Conservation (phyloP, 2,329 filamentous ascomycete species). For the Ceratocystis lukuohia region DNA sequence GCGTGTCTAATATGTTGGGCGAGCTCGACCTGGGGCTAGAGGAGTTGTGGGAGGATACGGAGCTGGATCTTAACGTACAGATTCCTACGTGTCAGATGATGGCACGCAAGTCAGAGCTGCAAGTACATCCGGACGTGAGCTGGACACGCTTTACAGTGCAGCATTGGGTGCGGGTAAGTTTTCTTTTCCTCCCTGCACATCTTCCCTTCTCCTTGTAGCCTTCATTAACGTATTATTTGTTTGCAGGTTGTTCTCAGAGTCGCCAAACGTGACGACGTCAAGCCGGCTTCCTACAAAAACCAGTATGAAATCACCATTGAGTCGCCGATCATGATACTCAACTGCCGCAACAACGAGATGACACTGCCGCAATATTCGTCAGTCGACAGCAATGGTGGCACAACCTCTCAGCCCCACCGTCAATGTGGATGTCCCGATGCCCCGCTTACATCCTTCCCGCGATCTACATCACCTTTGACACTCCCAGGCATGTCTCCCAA, state of each 20-base stretch:
- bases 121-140: constrained; percentile 78
- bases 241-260: constrained; percentile 81
- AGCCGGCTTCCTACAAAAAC: constrained; percentile 57
- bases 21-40: constrained; percentile 60
- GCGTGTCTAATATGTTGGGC: constrained; percentile 59
- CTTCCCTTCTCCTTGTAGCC: not conserved
- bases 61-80: constrained; percentile 90
- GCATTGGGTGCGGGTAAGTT: constrained; percentile 82
- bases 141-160: constrained; percentile 90
- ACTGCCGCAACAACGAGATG: constrained; percentile 87
- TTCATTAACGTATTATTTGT: not conserved
- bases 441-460: not conserved
- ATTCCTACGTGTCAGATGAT: constrained; percentile 79
- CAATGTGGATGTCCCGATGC: constrained; percentile 43
- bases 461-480: not conserved
- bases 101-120: constrained; percentile 52
- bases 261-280: constrained; percentile 66
- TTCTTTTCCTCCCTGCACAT: not conserved
- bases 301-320: constrained; percentile 97
- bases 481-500: constrained; percentile 11
- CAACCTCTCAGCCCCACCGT: constrained; percentile 33
- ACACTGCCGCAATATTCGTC: constrained; percentile 64
- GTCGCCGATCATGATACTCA: constrained; percentile 84
- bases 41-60: constrained; percentile 68
- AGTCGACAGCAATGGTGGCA: constrained; percentile 40